Evolutionary conservation across 495 filamentous ascomycete species (phyloP), one percentile per base, ranked within the genome.

Genomic region (Eremomyces bilateralis): DNA sequence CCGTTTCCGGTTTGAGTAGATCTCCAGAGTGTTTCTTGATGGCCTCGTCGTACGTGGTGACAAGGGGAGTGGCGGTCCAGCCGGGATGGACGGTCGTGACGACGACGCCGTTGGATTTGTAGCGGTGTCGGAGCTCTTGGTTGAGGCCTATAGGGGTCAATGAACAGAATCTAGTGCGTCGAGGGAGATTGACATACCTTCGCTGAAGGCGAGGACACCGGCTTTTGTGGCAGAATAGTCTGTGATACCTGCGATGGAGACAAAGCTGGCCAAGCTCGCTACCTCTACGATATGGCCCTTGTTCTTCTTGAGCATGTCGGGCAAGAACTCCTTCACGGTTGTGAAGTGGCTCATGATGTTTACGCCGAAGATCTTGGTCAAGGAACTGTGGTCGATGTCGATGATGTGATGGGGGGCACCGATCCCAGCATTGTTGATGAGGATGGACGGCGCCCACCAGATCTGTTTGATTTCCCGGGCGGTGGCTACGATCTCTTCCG

Each of bases 371-470:
- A 63, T 61, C 21, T 53, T 55, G 4, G 57, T 47, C 21, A 73
- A 60, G 15, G 54, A 42, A 17, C 48, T 46, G 40, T 63, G 58
- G 4, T 60, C 36, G 21, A 58, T 53, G 0, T 62, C 51, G 3
- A 72, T 55, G 28, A 73, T 63, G 3, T 53, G 48, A 12, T 52
- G 50, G 12, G 58, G 52, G 21, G 53, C 48, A 20, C 53, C 59
- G 19, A 73, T 55, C 21, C 67, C 67, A 10, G 70, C 69, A 36
- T 75, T 75, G 57, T 73, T 73, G 43, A 73, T 49, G 29, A 73
- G 51, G 10, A 75, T 61, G 0, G 60, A 62, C 8, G 66, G 60
- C 27, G 61, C 49, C 38, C 68, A 59, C 21, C 61, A 53, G 3
- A 57, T 47, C 3, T 42, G 44, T 29, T 62, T 60, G 38, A 74